Evolutionary conservation across 148 eudicot species (phyloP).

Genomic region (Rhododendron molle): DNA sequence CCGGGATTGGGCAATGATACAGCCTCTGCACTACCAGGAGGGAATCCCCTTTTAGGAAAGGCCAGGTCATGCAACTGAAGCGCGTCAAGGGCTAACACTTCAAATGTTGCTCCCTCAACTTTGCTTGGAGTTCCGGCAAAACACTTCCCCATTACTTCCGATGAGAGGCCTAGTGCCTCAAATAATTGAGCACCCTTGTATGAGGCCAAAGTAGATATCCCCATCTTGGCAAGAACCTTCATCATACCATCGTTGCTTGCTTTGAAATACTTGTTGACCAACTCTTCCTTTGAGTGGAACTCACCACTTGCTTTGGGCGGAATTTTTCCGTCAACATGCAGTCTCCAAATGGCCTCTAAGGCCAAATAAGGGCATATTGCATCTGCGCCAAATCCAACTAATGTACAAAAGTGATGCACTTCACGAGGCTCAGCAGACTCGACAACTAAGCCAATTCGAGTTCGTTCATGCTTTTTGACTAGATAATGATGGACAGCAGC

Average conservation of each 20-base stretch:
- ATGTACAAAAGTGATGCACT: slow-evolving; percentile 98
- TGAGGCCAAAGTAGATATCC: slow-evolving; percentile 95
- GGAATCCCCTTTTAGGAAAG: slow-evolving; percentile 64
- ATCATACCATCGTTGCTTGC: slow-evolving; percentile 96
- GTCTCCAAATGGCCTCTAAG: slow-evolving; percentile 85
- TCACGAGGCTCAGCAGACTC: slow-evolving; percentile 99
- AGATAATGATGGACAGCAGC: slow-evolving; percentile 98
- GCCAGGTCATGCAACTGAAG: slow-evolving; percentile 80
- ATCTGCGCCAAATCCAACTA: slow-evolving; percentile 97
- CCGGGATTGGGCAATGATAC: slow-evolving; percentile 94
- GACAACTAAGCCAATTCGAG: slow-evolving; percentile 75
- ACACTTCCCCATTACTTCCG: slow-evolving; percentile 85
- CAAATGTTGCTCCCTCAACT: slow-evolving; percentile 97
- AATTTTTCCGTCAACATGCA: slow-evolving; percentile 92
- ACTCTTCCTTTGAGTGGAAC: slow-evolving; percentile 76
- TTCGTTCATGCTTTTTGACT: slow-evolving; percentile 78
- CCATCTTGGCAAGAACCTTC: slow-evolving; percentile 99
- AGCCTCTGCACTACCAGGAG: slow-evolving; percentile 91
- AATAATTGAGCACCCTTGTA: slow-evolving; percentile 99
- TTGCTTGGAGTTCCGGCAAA: slow-evolving; percentile 91
- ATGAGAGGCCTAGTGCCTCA: slow-evolving; percentile 95
- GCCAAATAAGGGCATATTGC: slow-evolving; percentile 97
- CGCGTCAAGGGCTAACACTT: slow-evolving; percentile 69
- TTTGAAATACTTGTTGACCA: slow-evolving; percentile 70
- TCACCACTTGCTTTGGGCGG: slow-evolving; percentile 85